Base-by-base conservation (phyloP, 129 eudicot genomes). In the Flaveria brownii region DNA sequence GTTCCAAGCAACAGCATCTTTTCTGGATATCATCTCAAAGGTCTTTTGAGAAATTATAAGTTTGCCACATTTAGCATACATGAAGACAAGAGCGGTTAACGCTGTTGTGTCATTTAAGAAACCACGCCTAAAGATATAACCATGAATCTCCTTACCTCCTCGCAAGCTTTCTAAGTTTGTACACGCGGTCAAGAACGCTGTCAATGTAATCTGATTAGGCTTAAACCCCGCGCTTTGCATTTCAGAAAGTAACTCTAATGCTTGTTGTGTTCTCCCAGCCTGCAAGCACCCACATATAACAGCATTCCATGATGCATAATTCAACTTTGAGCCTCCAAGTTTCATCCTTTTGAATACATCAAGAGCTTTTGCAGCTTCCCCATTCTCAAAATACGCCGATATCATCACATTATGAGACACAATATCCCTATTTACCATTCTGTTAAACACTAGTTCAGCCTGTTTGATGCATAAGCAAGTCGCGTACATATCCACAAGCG, bases 21-120 rank as follows among this genome's bases (percentile, higher is more conserved):
- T 87, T 71, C 56, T 54, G 4, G 82, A 79, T 87, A 91, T 80
- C 82, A 50, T 83, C 30, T 77, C 43, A 46, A 88, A 91, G 54
- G 61, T 80, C 74, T 84, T 77, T 50, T 33, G 76, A 26, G 92
- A 79, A 6, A 75, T 71, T 64, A 87, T 80, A 64, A 88, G 80
- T 78, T 88, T 84, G 42, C 97, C 97, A 59, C 90, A 87, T 84
- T 91, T 91, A 56, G 92, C 96, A 73, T 88, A 91, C 91, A 91
- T 85, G 57, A 85, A 85, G 22, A 91, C 52, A 68, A 91, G 84
- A 62, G 97, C 90, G 14, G 97, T 91, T 57, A 82, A 68, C 43
- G 85, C 76, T 15, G 92, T 51, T 45, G 84, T 76, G 85, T 88
- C 97, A 55, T 82, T 82, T 28, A 64, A 66, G 16, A 88, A 79